Evolutionary conservation across 2,329 filamentous ascomycete species (phyloP).

Genomic region (Penicillium concentricum): DNA sequence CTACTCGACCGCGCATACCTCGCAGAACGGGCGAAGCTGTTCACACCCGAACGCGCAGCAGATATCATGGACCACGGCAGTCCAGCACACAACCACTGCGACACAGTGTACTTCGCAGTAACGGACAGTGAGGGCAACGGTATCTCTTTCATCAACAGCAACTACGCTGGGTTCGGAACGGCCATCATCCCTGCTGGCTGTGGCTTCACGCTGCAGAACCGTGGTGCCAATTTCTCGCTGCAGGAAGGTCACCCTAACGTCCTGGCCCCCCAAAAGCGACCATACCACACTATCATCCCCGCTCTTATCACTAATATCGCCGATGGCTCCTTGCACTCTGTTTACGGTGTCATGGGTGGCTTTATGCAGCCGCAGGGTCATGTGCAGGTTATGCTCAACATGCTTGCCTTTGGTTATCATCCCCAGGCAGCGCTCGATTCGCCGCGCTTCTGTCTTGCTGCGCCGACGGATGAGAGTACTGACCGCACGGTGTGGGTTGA

Average conservation of each 20-base stretch:
- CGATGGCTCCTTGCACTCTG: constrained; percentile 74
- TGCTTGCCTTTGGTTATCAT: constrained; percentile 75
- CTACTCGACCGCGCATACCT: constrained; percentile 75
- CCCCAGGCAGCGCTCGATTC: constrained; percentile 89
- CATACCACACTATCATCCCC: constrained; percentile 97
- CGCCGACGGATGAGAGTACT: constrained; percentile 58
- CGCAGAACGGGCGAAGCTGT: constrained; percentile 64
- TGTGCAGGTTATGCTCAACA: constrained; percentile 87
- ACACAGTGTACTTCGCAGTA: constrained; percentile 92
- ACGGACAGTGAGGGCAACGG: constrained; percentile 82
- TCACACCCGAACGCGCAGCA: constrained; percentile 54
- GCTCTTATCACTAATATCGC: constrained; percentile 77
- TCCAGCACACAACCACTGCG: constrained; percentile 79
- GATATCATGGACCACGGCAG: constrained; percentile 67
- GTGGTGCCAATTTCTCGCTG: constrained; percentile 82
- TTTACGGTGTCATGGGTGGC: constrained; percentile 96
- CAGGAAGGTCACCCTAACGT: constrained; percentile 70
- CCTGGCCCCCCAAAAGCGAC: constrained; percentile 77
- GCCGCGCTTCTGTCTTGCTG: constrained; percentile 83
- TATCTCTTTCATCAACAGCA: constrained; percentile 95
- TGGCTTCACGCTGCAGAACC: constrained; percentile 93
- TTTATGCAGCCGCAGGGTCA: constrained; percentile 99
- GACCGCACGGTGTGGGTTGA: constrained; percentile 23
- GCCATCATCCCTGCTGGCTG: constrained; percentile 80
- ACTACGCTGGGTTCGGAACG: constrained; percentile 83